These are phyloP conservation scores for Fusarium citri DNA, from an alignment of 2,329 filamentous ascomycete species.

Conservation along the genomic window DNA sequence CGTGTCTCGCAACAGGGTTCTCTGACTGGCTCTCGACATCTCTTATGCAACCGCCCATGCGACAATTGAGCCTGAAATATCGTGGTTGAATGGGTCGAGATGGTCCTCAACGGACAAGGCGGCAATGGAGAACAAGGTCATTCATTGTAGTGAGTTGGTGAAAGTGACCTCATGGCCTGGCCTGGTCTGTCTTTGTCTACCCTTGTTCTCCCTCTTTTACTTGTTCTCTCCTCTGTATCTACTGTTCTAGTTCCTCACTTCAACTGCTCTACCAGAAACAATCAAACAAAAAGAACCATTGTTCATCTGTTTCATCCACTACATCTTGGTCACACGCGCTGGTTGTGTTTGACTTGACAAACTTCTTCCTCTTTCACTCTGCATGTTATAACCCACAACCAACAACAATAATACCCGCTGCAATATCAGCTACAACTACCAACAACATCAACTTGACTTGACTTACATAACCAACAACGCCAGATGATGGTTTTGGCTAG, in stretches of 20 bases:
- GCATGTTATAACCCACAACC: constrained; percentile 14
- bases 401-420: constrained; percentile 5
- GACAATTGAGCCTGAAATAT: constrained; percentile 24
- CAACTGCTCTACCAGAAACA: constrained; percentile 7
- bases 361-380: constrained; percentile 5
- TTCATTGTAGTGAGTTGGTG: background rate
- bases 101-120: constrained; percentile 22
- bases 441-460: background rate
- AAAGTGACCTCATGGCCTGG: constrained; percentile 25
- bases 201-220: background rate
- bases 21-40: constrained; percentile 36
- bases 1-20: constrained; percentile 35
- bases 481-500: constrained; percentile 33
- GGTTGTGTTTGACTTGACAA: constrained; percentile 34
- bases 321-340: constrained; percentile 28
- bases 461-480: constrained; percentile 5
- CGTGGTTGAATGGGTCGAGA: constrained; percentile 32
- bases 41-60: constrained; percentile 30
- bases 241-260: constrained; percentile 23
- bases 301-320: constrained; percentile 22
- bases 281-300: constrained; percentile 33
- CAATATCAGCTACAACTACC: constrained; percentile 5
- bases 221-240: background rate
- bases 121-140: constrained; percentile 5
- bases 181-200: constrained; percentile 27